A percentile compares a stretch with the other conserved stretches of the same genome.
phyloP scores from a whole-genome alignment of 176 grass and related monocot genomes.

The Musa troglodytarum region DNA sequence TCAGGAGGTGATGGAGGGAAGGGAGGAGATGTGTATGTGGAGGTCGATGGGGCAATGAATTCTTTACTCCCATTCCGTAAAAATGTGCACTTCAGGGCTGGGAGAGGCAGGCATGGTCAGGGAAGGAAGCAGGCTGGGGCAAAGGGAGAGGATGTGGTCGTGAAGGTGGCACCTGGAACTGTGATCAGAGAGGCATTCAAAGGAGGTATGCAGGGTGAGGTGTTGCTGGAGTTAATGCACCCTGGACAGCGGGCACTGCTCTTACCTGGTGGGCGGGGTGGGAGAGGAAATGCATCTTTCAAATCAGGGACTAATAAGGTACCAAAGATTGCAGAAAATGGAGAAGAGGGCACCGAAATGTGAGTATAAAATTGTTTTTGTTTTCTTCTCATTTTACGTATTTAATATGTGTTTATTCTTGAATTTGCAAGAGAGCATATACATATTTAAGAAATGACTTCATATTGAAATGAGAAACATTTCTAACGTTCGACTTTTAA shows the following conservation, averaged over 20 bases:
- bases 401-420: neutral
- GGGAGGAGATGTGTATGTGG: slow-evolving; percentile 71
- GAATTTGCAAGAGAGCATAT: neutral
- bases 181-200: slow-evolving; percentile 50
- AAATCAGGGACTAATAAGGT: slow-evolving; percentile 74
- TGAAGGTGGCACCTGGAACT: slow-evolving; percentile 79
- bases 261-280: slow-evolving; percentile 72
- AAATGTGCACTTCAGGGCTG: slow-evolving; percentile 76
- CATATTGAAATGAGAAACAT: neutral
- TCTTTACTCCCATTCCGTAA: slow-evolving; percentile 88
- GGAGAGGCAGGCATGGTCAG: slow-evolving; percentile 62
- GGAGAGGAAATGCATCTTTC: slow-evolving; percentile 80
- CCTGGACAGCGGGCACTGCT: slow-evolving; percentile 66
- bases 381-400: neutral
- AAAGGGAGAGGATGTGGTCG: slow-evolving; percentile 74
- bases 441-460: neutral
- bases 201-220: slow-evolving; percentile 26
- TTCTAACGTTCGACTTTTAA: neutral
- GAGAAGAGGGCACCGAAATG: slow-evolving; percentile 94
- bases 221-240: slow-evolving; percentile 65
- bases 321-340: slow-evolving; percentile 85
- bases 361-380: slow-evolving; percentile 23
- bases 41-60: slow-evolving; percentile 89
- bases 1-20: slow-evolving; percentile 89
- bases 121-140: slow-evolving; percentile 76